phyloP scores from a whole-genome alignment of 169 alveolate species.

The Eimeria falciformis region DNA sequence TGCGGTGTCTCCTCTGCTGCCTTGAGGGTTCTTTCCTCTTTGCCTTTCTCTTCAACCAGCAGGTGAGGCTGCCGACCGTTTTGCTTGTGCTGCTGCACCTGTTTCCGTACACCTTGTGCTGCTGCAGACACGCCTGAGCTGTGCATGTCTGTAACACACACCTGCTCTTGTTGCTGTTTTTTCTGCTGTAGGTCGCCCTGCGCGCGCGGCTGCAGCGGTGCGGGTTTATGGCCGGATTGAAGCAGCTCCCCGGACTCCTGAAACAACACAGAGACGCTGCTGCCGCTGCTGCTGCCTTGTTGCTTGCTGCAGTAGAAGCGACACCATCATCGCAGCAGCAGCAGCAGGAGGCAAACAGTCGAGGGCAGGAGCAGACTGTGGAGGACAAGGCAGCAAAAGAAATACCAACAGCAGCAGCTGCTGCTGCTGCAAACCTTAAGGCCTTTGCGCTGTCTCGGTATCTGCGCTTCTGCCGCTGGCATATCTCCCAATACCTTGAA shows the following conservation, averaged over 20 bases:
- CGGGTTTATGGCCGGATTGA: conserved; percentile 77
- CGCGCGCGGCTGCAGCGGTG: conserved; percentile 63
- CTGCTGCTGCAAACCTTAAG: not conserved
- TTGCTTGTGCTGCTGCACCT: not conserved
- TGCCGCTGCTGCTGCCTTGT: not conserved
- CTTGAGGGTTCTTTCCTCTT: conserved; percentile 43
- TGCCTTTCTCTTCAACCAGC: conserved; percentile 6
- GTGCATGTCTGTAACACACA: not conserved
- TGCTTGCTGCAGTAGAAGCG: not conserved
- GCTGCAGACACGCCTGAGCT: not conserved
- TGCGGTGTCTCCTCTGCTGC: conserved; percentile 5
- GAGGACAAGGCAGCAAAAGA: not conserved
- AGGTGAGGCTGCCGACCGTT: conserved; percentile 14
- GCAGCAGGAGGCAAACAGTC: not conserved
- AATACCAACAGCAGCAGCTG: not conserved
- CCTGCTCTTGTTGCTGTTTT: not conserved
- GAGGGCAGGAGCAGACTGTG: not conserved
- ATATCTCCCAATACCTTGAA: no score
- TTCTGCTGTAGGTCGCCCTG: conserved; percentile 37
- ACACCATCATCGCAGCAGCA: not conserved
- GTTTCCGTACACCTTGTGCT: not conserved
- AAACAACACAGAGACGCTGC: conserved; percentile 68
- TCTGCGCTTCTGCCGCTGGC: not conserved
- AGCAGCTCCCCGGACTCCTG: conserved; percentile 76
- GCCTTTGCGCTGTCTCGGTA: not conserved